phyloP scores from a whole-genome alignment of 495 filamentous ascomycete species.

The Articulospora tetracladia region DNA sequence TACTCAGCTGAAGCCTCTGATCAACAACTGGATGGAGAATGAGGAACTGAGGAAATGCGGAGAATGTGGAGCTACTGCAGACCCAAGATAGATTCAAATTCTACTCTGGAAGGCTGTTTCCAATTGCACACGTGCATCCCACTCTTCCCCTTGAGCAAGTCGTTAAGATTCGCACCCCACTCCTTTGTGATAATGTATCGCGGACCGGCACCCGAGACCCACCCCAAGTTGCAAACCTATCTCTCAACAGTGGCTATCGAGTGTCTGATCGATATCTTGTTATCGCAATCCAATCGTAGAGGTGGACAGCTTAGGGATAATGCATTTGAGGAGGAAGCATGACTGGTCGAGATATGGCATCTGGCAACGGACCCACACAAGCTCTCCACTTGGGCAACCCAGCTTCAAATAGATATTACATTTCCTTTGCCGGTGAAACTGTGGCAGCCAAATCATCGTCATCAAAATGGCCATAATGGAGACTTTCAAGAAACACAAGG shows the following conservation, averaged over 20 bases:
- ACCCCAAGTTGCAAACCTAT: too few relatives aligned
- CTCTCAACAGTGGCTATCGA: too few relatives aligned
- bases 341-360: not conserved
- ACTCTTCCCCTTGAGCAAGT: not conserved
- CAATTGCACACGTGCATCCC: not conserved
- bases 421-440: not conserved
- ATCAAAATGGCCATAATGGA: not conserved
- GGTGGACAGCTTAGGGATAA: too few relatives aligned
- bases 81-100: not conserved
- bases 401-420: not conserved
- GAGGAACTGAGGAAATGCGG: not conserved
- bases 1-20: not conserved
- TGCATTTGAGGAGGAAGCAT: too few relatives aligned
- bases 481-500: constrained; percentile 9
- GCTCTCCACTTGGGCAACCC: too few relatives aligned
- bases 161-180: not conserved
- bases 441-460: not conserved
- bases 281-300: too few relatives aligned
- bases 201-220: too few relatives aligned
- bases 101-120: not conserved
- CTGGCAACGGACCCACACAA: not conserved
- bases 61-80: not conserved
- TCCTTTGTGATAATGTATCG: too few relatives aligned
- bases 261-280: too few relatives aligned
- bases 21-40: not conserved